These are phyloP conservation scores for Curvularia sp. DNA, from an alignment of 2,329 filamentous ascomycete species.

Conservation along the genomic window DNA sequence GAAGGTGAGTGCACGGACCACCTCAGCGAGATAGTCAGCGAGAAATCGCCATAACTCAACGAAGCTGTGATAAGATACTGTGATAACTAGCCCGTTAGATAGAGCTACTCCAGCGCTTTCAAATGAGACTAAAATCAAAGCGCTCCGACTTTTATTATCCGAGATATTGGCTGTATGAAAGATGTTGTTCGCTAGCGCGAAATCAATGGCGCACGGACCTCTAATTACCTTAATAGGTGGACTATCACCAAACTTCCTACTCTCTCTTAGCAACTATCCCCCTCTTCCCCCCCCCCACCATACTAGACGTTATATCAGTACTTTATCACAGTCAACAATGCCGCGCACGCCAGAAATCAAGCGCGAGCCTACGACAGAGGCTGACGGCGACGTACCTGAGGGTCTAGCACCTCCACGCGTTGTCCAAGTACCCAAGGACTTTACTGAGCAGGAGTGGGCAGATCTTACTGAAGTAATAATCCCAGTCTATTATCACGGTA, in stretches of 20 bases:
- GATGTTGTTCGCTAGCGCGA: neutral
- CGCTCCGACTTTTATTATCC: neutral
- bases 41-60: too few relatives aligned
- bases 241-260: constrained; percentile 1
- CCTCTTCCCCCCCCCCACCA: too few relatives aligned
- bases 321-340: neutral
- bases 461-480: neutral
- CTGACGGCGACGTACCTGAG: too few relatives aligned
- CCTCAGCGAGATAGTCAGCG: too few relatives aligned
- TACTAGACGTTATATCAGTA: neutral
- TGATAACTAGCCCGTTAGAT: neutral
- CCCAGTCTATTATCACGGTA: neutral
- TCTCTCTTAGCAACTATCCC: neutral
- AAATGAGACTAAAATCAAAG: too few relatives aligned
- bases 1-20: neutral
- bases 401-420: neutral
- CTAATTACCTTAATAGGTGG: neutral
- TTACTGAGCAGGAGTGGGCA: neutral
- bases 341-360: neutral
- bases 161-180: neutral
- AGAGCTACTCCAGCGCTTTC: neutral
- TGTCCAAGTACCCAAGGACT: neutral
- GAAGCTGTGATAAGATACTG: too few relatives aligned
- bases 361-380: neutral
- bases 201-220: neutral